Conservation (phyloP, 495 filamentous ascomycete species). For the Xeromyces bisporus region DNA sequence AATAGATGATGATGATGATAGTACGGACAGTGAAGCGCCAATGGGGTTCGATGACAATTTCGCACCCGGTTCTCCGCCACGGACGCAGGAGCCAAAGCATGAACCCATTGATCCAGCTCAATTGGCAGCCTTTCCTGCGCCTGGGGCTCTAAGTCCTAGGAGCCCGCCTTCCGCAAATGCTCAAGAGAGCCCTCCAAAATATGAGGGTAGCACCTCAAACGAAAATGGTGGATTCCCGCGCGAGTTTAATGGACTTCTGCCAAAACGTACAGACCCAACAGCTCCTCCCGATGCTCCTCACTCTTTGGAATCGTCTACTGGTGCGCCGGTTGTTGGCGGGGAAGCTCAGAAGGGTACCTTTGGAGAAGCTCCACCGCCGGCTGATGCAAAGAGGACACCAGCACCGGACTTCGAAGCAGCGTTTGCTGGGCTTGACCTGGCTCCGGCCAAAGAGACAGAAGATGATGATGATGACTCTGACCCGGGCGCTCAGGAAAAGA, state of each 20-base stretch:
- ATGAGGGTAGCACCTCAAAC: conserved; percentile 30
- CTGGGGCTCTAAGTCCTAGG: conserved; percentile 7
- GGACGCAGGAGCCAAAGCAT: conserved; percentile 16
- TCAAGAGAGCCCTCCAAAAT: conserved; percentile 49
- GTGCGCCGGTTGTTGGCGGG: conserved; percentile 25
- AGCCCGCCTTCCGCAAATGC: conserved; percentile 34
- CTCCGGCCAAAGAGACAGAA: conserved; percentile 52
- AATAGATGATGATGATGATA: conserved; percentile 65
- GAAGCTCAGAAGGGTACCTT: conserved; percentile 14
- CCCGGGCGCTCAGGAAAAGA: conserved; percentile 20
- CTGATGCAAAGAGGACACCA: conserved; percentile 16
- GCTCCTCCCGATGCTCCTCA: conserved; percentile 30
- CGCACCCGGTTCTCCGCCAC: conserved; percentile 48
- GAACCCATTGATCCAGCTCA: conserved; percentile 25
- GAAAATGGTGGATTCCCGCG: conserved; percentile 31
- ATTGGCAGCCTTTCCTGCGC: conserved; percentile 23
- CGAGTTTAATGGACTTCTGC: conserved; percentile 48
- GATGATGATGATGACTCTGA: conserved; percentile 48
- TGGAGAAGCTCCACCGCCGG: conserved; percentile 5
- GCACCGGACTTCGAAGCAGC: conserved; percentile 69
- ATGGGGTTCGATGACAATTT: conserved; percentile 86
- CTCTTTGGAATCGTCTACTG: conserved; percentile 23
- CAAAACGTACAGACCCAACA: conserved; percentile 46
- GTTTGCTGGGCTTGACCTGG: conserved; percentile 60
- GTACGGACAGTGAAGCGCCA: conserved; percentile 48